These are phyloP conservation scores for Boletus speciosus DNA, from an alignment of 768 basidiomycete species.

Conservation along the genomic window DNA sequence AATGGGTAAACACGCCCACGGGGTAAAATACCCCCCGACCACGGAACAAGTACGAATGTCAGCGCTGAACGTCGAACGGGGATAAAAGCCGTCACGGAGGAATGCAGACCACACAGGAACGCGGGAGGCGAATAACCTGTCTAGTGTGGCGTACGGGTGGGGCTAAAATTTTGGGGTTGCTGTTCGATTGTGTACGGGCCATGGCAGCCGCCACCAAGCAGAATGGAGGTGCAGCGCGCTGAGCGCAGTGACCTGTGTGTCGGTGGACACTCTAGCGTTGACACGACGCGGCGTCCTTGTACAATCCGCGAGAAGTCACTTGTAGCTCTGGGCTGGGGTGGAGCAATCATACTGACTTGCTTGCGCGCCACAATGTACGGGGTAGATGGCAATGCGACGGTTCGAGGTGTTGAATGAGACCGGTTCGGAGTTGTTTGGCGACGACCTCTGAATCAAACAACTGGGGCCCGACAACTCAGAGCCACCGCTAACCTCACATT, in stretches of 20 bases:
- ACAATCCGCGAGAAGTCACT: background rate
- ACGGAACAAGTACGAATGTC: background rate
- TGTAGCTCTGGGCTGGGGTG: background rate
- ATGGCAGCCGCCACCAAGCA: background rate
- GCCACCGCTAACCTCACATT: background rate
- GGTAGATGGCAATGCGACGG: too few species aligned
- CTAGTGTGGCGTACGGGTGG: background rate
- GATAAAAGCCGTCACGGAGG: background rate
- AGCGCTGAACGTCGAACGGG: background rate
- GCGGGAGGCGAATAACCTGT: background rate
- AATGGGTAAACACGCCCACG: background rate
- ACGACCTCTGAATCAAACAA: slow-evolving; percentile 26
- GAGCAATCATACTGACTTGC: too few species aligned
- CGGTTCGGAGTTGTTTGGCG: slow-evolving; percentile 24
- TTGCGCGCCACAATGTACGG: too few species aligned
- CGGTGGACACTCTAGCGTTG: background rate
- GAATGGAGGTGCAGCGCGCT: background rate
- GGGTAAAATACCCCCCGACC: background rate
- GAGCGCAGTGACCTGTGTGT: background rate
- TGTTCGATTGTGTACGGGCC: background rate
- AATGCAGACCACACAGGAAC: background rate
- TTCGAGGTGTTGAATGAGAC: too few species aligned
- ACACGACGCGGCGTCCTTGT: background rate
- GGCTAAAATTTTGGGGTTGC: background rate
- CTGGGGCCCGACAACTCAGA: background rate